These are phyloP conservation scores for Pichia insulana DNA, from an alignment of 805 yeast genomes.

Conservation along the genomic window DNA sequence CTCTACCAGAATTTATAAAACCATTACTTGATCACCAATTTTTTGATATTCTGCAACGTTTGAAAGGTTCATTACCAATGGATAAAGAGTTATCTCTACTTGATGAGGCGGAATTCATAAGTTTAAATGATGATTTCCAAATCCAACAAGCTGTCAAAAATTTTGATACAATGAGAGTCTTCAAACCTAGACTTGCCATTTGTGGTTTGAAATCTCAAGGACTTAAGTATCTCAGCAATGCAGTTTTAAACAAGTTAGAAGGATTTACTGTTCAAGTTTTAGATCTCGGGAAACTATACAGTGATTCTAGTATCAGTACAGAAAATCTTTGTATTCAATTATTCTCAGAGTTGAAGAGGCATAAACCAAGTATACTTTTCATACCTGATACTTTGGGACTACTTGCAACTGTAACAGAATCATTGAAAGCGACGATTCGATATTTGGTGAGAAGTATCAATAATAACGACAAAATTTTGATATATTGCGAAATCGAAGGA, in stretches of 20 bases:
- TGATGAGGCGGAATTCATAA: constrained; percentile 63
- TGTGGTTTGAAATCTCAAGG: constrained; percentile 76
- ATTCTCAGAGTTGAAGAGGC: constrained; percentile 80
- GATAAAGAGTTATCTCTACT: constrained; percentile 45
- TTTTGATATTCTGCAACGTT: constrained; percentile 33
- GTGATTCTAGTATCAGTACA: constrained; percentile 72
- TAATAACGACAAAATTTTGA: constrained; percentile 62
- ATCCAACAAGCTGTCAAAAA: constrained; percentile 51
- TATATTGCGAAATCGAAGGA: constrained; percentile 62
- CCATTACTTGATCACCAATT: constrained; percentile 55
- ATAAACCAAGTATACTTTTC: constrained; percentile 77
- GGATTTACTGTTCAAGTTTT: constrained; percentile 83
- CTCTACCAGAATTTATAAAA: constrained; percentile 64
- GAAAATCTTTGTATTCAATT: constrained; percentile 80
- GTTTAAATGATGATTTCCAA: constrained; percentile 50
- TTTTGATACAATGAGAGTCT: constrained; percentile 44
- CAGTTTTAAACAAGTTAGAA: constrained; percentile 73
- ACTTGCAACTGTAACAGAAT: constrained; percentile 55
- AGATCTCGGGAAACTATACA: constrained; percentile 67
- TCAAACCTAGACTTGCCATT: constrained; percentile 72
- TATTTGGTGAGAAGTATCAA: constrained; percentile 60
- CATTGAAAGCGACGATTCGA: constrained; percentile 64
- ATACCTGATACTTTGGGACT: constrained; percentile 80
- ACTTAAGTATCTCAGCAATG: constrained; percentile 76
- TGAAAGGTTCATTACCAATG: constrained; percentile 57